Conservation (phyloP, 257 asterid species). For the Leptodermis oblonga region DNA sequence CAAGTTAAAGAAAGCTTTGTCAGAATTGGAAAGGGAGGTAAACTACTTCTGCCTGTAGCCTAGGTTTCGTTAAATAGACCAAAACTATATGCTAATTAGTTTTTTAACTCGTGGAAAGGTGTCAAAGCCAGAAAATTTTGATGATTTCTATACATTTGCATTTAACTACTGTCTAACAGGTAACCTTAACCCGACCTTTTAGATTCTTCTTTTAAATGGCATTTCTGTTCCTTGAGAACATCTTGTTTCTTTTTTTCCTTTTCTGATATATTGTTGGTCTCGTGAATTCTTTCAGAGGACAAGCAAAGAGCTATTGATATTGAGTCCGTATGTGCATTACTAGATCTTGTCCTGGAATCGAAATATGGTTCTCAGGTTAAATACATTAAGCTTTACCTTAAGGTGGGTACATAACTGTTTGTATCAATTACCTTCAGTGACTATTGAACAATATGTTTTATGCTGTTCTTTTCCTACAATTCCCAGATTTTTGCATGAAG, state of each 20-base stretch:
- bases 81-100: slow-evolving; percentile 9
- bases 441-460: background rate
- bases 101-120: slow-evolving; percentile 43
- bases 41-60: slow-evolving; percentile 1
- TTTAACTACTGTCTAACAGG: slow-evolving; percentile 81
- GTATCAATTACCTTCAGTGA: background rate
- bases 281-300: slow-evolving; percentile 53
- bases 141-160: slow-evolving; percentile 59
- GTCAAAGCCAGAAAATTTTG: slow-evolving; percentile 50
- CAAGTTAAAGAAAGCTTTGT: slow-evolving; percentile 58
- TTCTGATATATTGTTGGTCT: slow-evolving; percentile 11
- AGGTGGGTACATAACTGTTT: slow-evolving; percentile 43
- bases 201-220: slow-evolving; percentile 3
- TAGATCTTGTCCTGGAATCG: slow-evolving; percentile 67
- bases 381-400: slow-evolving; percentile 56
- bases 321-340: slow-evolving; percentile 61
- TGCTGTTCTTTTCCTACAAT: background rate
- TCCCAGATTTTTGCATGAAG: background rate
- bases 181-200: slow-evolving; percentile 13
- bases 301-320: slow-evolving; percentile 76
- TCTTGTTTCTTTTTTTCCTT: background rate
- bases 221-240: slow-evolving; percentile 8
- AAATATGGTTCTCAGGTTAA: slow-evolving; percentile 61
- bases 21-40: slow-evolving; percentile 72
- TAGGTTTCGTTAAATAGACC: slow-evolving; percentile 1